phyloP scores from a whole-genome alignment of 2,329 filamentous ascomycete species.

The Fusarium nygamai region DNA sequence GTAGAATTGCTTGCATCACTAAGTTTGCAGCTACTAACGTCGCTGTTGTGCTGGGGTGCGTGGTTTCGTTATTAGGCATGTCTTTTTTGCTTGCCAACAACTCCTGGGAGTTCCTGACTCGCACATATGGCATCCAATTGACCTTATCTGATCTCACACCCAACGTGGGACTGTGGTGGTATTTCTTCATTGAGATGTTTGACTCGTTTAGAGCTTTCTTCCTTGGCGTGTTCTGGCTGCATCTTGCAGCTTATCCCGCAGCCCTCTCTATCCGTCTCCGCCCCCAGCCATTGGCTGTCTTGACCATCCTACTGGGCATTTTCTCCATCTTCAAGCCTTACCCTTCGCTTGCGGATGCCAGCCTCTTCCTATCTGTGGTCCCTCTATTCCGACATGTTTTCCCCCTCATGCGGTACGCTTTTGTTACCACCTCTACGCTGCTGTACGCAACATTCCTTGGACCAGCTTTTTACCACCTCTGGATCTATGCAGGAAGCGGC shows the following conservation, averaged over 20 bases:
- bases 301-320: constrained; percentile 86
- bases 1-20: constrained; percentile 48
- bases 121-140: constrained; percentile 93
- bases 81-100: constrained; percentile 78
- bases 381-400: constrained; percentile 92
- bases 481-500: constrained; percentile 97
- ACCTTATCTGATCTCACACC: constrained; percentile 92
- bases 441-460: constrained; percentile 90
- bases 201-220: constrained; percentile 98
- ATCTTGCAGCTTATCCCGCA: constrained; percentile 88
- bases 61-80: constrained; percentile 72
- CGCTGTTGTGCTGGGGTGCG: constrained; percentile 61
- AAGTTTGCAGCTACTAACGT: constrained; percentile 67
- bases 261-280: constrained; percentile 85
- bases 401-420: constrained; percentile 92
- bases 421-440: constrained; percentile 83
- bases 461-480: constrained; percentile 94
- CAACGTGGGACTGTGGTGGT: constrained; percentile 98
- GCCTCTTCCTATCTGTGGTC: constrained; percentile 83
- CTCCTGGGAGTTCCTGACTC: constrained; percentile 87
- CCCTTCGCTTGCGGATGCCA: constrained; percentile 89
- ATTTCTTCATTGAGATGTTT: constrained; percentile 99
- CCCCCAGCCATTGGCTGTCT: constrained; percentile 85
- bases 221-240: constrained; percentile 97
- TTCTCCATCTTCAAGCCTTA: constrained; percentile 98